Conservation (phyloP, 352 stramenopile genomes). For the Pythium pyrilobum region DNA sequence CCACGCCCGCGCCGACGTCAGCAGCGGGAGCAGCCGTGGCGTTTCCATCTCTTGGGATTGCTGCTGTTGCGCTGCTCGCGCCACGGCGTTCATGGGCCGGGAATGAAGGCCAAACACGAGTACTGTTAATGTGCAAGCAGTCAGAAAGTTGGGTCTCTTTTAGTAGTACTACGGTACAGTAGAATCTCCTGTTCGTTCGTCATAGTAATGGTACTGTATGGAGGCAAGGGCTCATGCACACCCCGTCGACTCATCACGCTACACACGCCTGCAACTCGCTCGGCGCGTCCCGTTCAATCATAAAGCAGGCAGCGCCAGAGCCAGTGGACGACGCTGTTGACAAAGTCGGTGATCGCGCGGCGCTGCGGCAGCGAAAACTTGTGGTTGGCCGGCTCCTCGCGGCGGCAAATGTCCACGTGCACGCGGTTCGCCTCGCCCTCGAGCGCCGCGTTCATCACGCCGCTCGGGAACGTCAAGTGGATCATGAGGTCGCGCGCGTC, state of each 20-base stretch:
- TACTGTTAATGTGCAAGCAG: no score
- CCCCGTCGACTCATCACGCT: neutral
- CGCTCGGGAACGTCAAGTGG: conserved; percentile 66
- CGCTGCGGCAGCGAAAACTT: conserved; percentile 79
- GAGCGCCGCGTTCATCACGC: conserved; percentile 9
- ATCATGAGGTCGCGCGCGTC: conserved; percentile 86
- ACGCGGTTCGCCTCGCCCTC: conserved; percentile 23
- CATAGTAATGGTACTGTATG: no score
- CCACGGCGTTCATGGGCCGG: no score
- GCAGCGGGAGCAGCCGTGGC: no score
- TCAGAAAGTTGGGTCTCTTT: no score
- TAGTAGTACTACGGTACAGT: no score
- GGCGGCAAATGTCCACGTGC: conserved; percentile 78
- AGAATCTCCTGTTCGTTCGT: no score
- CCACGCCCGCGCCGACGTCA: no score
- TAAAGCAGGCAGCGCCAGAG: conserved; percentile 84
- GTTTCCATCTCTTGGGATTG: no score
- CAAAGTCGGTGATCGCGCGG: conserved; percentile 78
- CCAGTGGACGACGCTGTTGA: conserved; percentile 87
- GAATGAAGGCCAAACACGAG: no score
- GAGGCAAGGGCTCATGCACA: no score
- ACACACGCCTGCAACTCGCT: neutral
- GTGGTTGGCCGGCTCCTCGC: conserved; percentile 72
- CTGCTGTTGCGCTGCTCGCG: no score
- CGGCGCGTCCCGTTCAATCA: conserved; percentile 43